Conservation (phyloP, 352 stramenopile genomes). For the Pythium vanterpoolii region DNA sequence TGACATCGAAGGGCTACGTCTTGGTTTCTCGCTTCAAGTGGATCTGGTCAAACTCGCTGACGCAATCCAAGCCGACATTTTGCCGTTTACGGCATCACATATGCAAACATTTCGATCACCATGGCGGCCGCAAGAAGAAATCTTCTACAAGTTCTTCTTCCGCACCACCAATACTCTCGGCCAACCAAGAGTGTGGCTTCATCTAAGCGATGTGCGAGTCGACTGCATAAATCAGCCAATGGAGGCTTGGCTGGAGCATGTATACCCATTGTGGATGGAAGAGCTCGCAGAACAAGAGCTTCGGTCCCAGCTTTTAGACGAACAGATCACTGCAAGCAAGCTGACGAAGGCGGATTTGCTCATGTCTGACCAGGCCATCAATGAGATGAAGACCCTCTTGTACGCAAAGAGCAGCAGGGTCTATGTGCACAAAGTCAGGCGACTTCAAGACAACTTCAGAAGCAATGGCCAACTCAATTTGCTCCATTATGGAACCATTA, state of each 20-base stretch:
- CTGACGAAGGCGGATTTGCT: constrained; percentile 51
- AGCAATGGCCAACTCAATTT: not conserved
- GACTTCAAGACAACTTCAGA: constrained; percentile 21
- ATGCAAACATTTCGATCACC: constrained; percentile 20
- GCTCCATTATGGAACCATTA: constrained; percentile 19
- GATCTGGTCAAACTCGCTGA: constrained; percentile 29
- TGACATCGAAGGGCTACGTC: constrained; percentile 37
- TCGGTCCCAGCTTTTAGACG: constrained; percentile 51
- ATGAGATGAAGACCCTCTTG: constrained; percentile 49
- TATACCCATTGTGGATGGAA: constrained; percentile 74
- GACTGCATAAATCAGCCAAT: constrained; percentile 49
- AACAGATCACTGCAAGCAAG: constrained; percentile 54
- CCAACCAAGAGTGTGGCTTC: constrained; percentile 45
- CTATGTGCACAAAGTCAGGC: constrained; percentile 59
- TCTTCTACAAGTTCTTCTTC: constrained; percentile 69
- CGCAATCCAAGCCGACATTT: constrained; percentile 29
- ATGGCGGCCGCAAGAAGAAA: constrained; percentile 62
- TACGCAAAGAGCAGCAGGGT: constrained; percentile 56
- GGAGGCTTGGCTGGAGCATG: constrained; percentile 64
- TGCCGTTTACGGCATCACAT: constrained; percentile 30
- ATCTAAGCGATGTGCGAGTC: constrained; percentile 37
- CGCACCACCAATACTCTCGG: constrained; percentile 30
- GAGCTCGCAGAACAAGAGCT: constrained; percentile 65
- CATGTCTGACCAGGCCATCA: constrained; percentile 26
- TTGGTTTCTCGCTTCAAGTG: constrained; percentile 37